phyloP scores from a whole-genome alignment of 305 asterid species.

The Plantago rigida region DNA sequence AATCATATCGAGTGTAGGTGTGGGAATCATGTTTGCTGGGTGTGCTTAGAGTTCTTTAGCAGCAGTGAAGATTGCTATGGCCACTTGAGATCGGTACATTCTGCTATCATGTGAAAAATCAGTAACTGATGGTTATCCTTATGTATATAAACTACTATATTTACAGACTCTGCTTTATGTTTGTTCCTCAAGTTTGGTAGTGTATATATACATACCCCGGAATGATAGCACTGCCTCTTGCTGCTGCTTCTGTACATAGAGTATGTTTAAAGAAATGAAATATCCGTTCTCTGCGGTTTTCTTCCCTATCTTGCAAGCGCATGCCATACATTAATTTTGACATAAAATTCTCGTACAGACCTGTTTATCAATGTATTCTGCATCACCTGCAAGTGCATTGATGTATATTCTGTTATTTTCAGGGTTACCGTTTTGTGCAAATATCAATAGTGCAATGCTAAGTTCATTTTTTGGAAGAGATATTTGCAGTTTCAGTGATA shows the following conservation, averaged over 20 bases:
- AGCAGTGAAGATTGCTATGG: conserved; percentile 51
- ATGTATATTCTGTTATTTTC: too few relatives aligned
- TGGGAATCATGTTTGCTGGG: conserved; percentile 84
- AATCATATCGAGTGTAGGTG: conserved; percentile 73
- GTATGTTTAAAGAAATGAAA: not conserved
- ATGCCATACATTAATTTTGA: too few relatives aligned
- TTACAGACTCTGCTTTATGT: not conserved
- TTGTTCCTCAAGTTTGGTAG: not conserved
- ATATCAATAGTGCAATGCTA: too few relatives aligned
- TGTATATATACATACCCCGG: not conserved
- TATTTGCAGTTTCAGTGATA: too few relatives aligned
- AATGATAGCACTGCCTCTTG: conserved; percentile 1
- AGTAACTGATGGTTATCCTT: not conserved
- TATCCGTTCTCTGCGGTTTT: not conserved
- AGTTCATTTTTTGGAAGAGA: too few relatives aligned
- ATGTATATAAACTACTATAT: not conserved
- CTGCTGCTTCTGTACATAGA: conserved; percentile 16
- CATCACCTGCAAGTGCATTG: too few relatives aligned
- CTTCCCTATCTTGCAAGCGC: too few relatives aligned
- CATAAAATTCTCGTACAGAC: too few relatives aligned
- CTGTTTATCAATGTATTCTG: too few relatives aligned
- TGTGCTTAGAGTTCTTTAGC: conserved; percentile 46
- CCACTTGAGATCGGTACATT: conserved; percentile 62
- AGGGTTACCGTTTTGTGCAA: too few relatives aligned
- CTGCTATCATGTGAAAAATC: conserved; percentile 27